These are phyloP conservation scores for Luffa acutangula DNA, from an alignment of 306 rosid species.

Conservation along the genomic window DNA sequence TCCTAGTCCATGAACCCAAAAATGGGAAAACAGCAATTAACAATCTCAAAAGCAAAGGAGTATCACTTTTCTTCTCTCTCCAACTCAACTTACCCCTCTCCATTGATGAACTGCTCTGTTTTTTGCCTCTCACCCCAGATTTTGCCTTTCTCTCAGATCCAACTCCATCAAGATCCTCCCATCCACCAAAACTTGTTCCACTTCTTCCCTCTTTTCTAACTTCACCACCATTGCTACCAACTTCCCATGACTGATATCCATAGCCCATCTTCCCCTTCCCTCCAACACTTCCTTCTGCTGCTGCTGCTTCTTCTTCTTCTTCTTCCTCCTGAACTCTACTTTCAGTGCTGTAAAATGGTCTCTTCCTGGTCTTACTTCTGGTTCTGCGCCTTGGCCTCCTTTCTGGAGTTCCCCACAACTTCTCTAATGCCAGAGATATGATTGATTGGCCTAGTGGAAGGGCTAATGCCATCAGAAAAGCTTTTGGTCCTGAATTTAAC, in stretches of 20 bases:
- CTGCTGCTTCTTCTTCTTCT: constrained; percentile 22
- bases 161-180: constrained; percentile 77
- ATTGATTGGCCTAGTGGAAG: constrained; percentile 78
- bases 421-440: constrained; percentile 62
- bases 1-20: constrained; percentile 83
- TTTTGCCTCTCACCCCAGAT: constrained; percentile 19
- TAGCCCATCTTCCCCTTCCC: constrained; percentile 29
- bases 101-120: constrained; percentile 14
- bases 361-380: constrained; percentile 34
- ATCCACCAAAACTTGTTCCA: constrained; percentile 54
- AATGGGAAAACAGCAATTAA: constrained; percentile 84
- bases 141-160: constrained; percentile 19
- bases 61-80: constrained; percentile 50
- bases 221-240: constrained; percentile 28
- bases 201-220: constrained; percentile 22
- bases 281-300: constrained; percentile 17
- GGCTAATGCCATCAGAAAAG: constrained; percentile 88
- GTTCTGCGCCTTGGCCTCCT: constrained; percentile 46
- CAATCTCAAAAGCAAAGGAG: constrained; percentile 71
- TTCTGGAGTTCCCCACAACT: constrained; percentile 48
- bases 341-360: constrained; percentile 21
- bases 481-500: constrained; percentile 62
- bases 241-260: constrained; percentile 73
- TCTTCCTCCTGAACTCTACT: constrained; percentile 19
- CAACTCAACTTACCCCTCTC: constrained; percentile 56